Base-by-base conservation (phyloP, 441 rosid genomes). In the Kokia cookei region DNA sequence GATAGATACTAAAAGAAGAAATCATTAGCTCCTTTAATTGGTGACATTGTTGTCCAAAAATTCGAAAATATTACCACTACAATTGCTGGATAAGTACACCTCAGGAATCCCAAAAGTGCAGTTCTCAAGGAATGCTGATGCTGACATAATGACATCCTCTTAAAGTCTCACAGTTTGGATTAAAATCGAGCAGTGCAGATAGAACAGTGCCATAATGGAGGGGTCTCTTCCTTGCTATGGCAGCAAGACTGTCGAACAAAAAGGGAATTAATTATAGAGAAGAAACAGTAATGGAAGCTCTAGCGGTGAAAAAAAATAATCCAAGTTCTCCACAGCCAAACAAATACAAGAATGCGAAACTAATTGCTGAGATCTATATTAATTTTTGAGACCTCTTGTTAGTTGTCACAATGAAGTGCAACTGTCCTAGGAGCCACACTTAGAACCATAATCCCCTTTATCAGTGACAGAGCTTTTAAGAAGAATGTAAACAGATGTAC, bases 31-130 rank as follows among this genome's bases (percentile, higher is more conserved):
- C 15, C 48, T 37, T 1, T 69, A 58, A 58, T 35, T 42, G 76
- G 40, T 24, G 60, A 53, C 65, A 6, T 47, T 77, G 48, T 35
- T 67, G 42, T 62, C 64, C 65, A 17, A 54, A 54, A 55, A 5
- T 5, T 76, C 76, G 32, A 47, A 55, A 22, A 55, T 8, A 5
- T 67, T 84, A 94, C 99, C 99, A 94, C 99, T 60, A 89, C 64
- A 75, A 90, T 88, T 69, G 89, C 51, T 40, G 98, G 91, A 86
- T 83, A 76, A 59, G 91, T 84, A 81, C 92, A 89, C 83, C 99
- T 86, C 73, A 97, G 89, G 83, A 97, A 94, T 81, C 98, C 98
- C 84, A 97, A 78, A 78, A 93, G 91, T 63, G 99, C 97, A 77
- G 97, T 93, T 84, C 97, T 93, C 63, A 97, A 73, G 37, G 99